A percentile compares a stretch with the other conserved stretches of the same genome.
Evolutionary conservation across 2,329 filamentous ascomycete species (phyloP).

Genomic region (Monilinia polystroma): DNA sequence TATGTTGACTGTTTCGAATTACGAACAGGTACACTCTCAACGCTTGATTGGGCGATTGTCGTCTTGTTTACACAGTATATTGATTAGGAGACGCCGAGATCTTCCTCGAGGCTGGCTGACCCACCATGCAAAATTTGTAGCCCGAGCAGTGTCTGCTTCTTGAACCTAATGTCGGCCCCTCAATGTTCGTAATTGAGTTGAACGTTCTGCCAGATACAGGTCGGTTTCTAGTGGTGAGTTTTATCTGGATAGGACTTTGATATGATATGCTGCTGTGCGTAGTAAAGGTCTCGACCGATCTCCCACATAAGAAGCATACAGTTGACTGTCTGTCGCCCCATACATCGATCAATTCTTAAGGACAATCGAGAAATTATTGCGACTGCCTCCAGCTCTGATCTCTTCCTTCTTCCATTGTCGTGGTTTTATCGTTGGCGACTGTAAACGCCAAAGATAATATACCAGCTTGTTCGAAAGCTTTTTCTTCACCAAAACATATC

Average conservation of each 20-base stretch:
- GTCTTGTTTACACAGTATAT: background rate
- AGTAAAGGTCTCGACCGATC: background rate
- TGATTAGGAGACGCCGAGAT: conserved; percentile 16
- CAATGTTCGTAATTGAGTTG: background rate
- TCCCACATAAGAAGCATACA: background rate
- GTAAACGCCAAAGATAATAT: conserved; percentile 78
- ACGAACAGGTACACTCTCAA: conserved; percentile 28
- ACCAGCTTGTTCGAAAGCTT: conserved; percentile 82
- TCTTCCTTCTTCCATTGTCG: conserved; percentile 62
- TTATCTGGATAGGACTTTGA: background rate
- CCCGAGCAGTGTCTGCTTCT: background rate
- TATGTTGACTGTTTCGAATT: conserved; percentile 10
- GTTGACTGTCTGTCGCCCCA: background rate
- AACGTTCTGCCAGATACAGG: background rate
- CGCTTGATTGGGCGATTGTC: conserved; percentile 33
- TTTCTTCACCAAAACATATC: conserved; percentile 63
- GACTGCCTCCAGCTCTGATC: conserved; percentile 67
- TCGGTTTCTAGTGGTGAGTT: background rate
- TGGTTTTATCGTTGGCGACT: conserved; percentile 31
- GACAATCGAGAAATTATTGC: conserved; percentile 91
- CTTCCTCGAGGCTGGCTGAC: conserved; percentile 2
- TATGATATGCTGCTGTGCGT: background rate
- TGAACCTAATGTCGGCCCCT: background rate
- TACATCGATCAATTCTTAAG: conserved; percentile 44
- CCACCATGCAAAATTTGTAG: conserved; percentile 14